Evolutionary conservation across 176 grass and related monocot genomes (phyloP).

Genomic region (Coix lacrymajobi): DNA sequence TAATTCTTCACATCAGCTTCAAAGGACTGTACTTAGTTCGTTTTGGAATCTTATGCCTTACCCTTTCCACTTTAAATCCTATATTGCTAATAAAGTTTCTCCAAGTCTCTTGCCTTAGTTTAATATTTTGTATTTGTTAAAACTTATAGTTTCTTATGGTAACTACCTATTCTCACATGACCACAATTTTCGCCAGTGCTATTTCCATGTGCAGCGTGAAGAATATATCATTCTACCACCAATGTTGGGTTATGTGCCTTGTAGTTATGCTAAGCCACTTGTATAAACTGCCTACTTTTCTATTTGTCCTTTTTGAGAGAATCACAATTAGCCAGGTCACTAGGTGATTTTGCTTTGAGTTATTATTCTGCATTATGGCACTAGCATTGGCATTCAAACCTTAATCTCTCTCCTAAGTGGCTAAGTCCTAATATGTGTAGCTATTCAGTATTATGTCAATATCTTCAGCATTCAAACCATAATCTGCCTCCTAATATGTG

Average conservation of each 20-base stretch:
- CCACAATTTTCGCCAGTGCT: background rate
- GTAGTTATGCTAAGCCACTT: background rate
- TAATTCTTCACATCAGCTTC: slow-evolving; percentile 7
- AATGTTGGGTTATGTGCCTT: no score
- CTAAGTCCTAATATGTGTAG: slow-evolving; percentile 49
- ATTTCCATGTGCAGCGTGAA: background rate
- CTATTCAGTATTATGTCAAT: slow-evolving; percentile 39
- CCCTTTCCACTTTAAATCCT: background rate
- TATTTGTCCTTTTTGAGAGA: background rate
- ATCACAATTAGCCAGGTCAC: background rate
- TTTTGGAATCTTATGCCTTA: slow-evolving; percentile 16
- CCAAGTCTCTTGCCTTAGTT: background rate
- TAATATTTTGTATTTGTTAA: background rate
- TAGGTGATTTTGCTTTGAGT: slow-evolving; percentile 7
- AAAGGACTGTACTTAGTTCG: background rate
- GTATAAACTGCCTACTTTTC: background rate
- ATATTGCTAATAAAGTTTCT: background rate
- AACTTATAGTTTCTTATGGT: background rate
- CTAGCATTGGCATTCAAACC: slow-evolving; percentile 1
- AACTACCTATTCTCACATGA: background rate
- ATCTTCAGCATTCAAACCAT: background rate
- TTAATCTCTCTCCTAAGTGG: slow-evolving; percentile 21
- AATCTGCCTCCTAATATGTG: slow-evolving; percentile 21
- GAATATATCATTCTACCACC: background rate
- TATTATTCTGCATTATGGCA: slow-evolving; percentile 10